These are phyloP conservation scores for Aspergillus saccharolyticus DNA, from an alignment of 495 filamentous ascomycete genomes.

Conservation along the genomic window DNA sequence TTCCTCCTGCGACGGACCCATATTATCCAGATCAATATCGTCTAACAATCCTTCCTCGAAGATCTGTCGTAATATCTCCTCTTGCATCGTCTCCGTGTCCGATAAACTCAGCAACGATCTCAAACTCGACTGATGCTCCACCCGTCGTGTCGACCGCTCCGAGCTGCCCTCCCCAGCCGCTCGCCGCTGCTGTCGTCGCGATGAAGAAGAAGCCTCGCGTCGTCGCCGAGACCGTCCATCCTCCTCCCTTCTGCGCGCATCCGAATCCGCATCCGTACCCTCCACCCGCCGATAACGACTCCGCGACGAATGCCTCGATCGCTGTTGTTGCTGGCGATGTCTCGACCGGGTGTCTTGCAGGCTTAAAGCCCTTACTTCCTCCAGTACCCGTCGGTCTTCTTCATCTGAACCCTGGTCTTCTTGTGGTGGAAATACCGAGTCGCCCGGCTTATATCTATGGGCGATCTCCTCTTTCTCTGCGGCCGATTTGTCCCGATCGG, in stretches of 20 bases:
- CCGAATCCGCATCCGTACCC: constrained; percentile 28
- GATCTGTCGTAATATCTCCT: constrained; percentile 84
- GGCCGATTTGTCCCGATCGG: constrained; percentile 57
- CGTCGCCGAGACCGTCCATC: constrained; percentile 38
- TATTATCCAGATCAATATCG: constrained; percentile 76
- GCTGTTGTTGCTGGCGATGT: background rate
- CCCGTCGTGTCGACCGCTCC: constrained; percentile 39
- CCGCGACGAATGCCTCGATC: constrained; percentile 20
- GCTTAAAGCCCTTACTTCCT: constrained; percentile 66
- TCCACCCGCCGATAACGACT: constrained; percentile 20
- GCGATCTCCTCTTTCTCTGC: constrained; percentile 69
- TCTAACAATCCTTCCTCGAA: constrained; percentile 82
- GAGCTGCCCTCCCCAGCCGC: constrained; percentile 12
- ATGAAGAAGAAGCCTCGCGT: constrained; percentile 41
- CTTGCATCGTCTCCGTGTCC: constrained; percentile 77
- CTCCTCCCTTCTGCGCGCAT: constrained; percentile 24
- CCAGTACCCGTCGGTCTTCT: constrained; percentile 63
- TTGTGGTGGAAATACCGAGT: constrained; percentile 52
- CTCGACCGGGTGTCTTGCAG: constrained; percentile 53
- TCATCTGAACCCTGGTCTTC: constrained; percentile 43
- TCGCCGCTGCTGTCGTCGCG: constrained; percentile 20
- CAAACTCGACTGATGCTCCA: constrained; percentile 83
- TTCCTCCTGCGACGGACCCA: constrained; percentile 72
- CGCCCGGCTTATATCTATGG: constrained; percentile 67
- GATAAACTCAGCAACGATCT: constrained; percentile 74